Percentiles rank a stretch among this genome's conserved stretches.
Evolutionary conservation across 768 basidiomycete species (phyloP).

Genomic region (Podaxis sp.): DNA sequence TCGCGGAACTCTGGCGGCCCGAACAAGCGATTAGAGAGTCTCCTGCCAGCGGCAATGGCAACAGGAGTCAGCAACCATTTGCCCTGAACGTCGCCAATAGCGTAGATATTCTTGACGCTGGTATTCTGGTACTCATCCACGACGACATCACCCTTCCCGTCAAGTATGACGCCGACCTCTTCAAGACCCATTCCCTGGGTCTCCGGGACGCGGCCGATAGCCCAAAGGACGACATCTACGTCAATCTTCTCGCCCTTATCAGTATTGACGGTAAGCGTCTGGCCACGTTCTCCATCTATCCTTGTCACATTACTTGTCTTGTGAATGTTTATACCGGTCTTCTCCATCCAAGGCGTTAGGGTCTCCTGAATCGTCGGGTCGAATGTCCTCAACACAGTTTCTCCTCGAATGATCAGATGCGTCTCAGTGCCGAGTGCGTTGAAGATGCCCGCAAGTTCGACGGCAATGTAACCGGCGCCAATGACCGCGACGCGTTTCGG

Average conservation of each 20-base stretch:
- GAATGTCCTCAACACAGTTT: constrained; percentile 89
- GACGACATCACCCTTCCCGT: constrained; percentile 77
- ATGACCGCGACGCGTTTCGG: constrained; percentile 92
- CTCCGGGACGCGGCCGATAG: constrained; percentile 83
- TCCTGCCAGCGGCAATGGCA: constrained; percentile 91
- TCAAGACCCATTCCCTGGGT: constrained; percentile 79
- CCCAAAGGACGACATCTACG: constrained; percentile 89
- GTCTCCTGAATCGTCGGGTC: constrained; percentile 83
- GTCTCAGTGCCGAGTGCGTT: constrained; percentile 89
- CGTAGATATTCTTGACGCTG: constrained; percentile 60
- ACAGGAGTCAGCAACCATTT: constrained; percentile 94
- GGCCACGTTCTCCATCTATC: constrained; percentile 71
- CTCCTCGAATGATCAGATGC: constrained; percentile 85
- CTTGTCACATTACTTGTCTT: constrained; percentile 69
- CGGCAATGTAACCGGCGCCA: constrained; percentile 97
- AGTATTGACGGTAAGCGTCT: constrained; percentile 70
- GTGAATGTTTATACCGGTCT: constrained; percentile 90
- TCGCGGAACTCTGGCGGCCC: constrained; percentile 82
- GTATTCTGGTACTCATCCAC: constrained; percentile 93
- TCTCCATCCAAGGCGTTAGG: constrained; percentile 87
- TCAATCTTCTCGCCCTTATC: constrained; percentile 74
- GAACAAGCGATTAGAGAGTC: constrained; percentile 86
- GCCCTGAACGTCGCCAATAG: constrained; percentile 92
- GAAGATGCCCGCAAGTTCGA: constrained; percentile 94
- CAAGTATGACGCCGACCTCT: constrained; percentile 67